Conservation (phyloP, 1,284 basidiomycete genomes). For the Moesziomyces sp. region DNA sequence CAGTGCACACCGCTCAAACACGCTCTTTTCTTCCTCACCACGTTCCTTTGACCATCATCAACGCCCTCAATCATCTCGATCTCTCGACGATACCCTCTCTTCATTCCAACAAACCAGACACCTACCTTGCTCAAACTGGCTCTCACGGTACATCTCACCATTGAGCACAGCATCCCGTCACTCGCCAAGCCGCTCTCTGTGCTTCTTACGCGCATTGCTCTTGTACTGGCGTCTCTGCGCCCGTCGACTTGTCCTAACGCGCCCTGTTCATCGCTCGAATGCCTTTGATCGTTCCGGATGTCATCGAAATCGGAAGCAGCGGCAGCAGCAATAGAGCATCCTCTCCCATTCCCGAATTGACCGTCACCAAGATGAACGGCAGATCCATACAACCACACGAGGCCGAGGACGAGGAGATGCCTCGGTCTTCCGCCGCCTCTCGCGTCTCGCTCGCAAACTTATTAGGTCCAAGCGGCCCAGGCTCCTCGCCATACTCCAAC, state of each 20-base stretch:
- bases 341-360: slow-evolving; percentile 25
- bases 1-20: neutral
- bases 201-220: neutral
- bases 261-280: slow-evolving; percentile 9
- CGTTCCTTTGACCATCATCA: neutral
- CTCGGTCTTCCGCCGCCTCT: slow-evolving; percentile 37
- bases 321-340: slow-evolving; percentile 31
- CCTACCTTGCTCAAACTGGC: too few relatives aligned
- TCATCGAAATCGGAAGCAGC: slow-evolving; percentile 26
- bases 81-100: neutral
- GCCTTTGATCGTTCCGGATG: slow-evolving; percentile 16
- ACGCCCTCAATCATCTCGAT: neutral
- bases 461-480: slow-evolving; percentile 39
- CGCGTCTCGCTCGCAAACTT: slow-evolving; percentile 46
- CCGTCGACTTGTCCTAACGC: neutral
- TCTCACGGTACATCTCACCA: too few relatives aligned
- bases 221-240: slow-evolving; percentile 1
- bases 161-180: too few relatives aligned
- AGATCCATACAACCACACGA: slow-evolving; percentile 10
- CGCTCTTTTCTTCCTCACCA: neutral
- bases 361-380: slow-evolving; percentile 23
- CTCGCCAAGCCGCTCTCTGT: neutral
- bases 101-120: too few relatives aligned
- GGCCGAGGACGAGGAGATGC: slow-evolving; percentile 34
- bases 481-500: slow-evolving; percentile 34